Evolutionary conservation across 2,329 filamentous ascomycete species (phyloP).

Genomic region (Apiospora koreana): DNA sequence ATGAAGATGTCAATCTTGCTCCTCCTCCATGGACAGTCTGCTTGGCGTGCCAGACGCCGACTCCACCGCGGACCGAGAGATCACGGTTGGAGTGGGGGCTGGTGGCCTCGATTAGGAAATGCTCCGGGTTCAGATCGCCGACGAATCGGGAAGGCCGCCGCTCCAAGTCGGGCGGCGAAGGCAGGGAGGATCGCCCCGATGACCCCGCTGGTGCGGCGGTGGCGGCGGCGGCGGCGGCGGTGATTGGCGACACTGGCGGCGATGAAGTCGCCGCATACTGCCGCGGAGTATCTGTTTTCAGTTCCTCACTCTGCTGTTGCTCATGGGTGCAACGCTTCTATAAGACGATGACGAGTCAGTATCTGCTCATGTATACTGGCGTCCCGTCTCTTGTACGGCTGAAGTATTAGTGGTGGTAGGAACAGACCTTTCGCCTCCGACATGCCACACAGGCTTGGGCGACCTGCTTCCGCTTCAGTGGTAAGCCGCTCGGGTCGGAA

Average conservation of each 20-base stretch:
- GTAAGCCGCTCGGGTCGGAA: conserved; percentile 54
- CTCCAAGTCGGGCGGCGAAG: neutral
- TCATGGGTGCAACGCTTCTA: conserved; percentile 20
- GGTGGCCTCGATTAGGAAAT: conserved; percentile 59
- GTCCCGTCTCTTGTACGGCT: too few relatives aligned
- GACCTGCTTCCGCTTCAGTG: conserved; percentile 61
- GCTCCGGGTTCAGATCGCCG: conserved; percentile 61
- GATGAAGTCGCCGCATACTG: conserved; percentile 6
- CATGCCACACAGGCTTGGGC: conserved; percentile 58
- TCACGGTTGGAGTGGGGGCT: conserved; percentile 37
- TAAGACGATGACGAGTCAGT: neutral
- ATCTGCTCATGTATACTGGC: neutral
- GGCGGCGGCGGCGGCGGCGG: neutral
- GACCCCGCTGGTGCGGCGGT: neutral
- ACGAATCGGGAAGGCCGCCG: conserved; percentile 45
- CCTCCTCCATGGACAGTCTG: neutral
- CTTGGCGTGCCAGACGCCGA: conserved; percentile 56
- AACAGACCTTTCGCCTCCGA: conserved; percentile 53
- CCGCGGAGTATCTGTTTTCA: conserved; percentile 8
- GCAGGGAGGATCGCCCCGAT: neutral
- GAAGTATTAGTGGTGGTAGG: neutral
- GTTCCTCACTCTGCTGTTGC: neutral
- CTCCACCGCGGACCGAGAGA: conserved; percentile 50
- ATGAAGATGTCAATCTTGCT: neutral
- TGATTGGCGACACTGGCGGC: neutral